A percentile compares a stretch with the other conserved stretches of the same genome.
Conservation (phyloP, 2,329 filamentous ascomycete genomes). For the Beauveria rudraprayagi region DNA sequence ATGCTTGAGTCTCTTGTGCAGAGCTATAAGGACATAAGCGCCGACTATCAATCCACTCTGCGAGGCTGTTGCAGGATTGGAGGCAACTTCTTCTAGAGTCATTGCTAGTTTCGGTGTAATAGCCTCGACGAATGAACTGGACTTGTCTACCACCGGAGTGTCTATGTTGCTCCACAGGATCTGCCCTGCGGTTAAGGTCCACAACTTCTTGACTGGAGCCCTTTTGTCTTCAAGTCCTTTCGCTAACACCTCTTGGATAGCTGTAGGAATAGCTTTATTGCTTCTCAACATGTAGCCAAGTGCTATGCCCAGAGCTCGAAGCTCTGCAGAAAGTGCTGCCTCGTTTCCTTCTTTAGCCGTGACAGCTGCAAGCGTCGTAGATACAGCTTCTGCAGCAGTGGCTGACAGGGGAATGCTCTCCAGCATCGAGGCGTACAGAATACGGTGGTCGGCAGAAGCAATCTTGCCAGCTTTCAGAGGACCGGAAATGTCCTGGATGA, state of each 20-base stretch:
- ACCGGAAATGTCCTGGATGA: conserved; percentile 67
- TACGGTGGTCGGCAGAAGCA: conserved; percentile 74
- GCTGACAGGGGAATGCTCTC: conserved; percentile 52
- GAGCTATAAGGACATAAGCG: conserved; percentile 64
- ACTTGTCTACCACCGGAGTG: conserved; percentile 38
- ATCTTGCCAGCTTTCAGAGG: conserved; percentile 81
- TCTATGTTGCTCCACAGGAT: conserved; percentile 52
- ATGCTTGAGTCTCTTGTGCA: conserved; percentile 48
- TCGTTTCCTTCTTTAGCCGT: conserved; percentile 86
- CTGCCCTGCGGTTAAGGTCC: conserved; percentile 68
- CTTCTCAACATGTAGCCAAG: conserved; percentile 54
- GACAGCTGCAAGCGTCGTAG: conserved; percentile 56
- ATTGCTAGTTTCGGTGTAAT: conserved; percentile 51
- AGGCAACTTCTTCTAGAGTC: conserved; percentile 66
- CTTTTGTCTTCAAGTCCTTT: conserved; percentile 88
- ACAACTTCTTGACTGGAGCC: conserved; percentile 64
- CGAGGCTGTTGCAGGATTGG: conserved; percentile 69
- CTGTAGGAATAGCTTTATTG: conserved; percentile 53
- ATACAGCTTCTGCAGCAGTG: conserved; percentile 57
- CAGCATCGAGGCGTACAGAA: conserved; percentile 76
- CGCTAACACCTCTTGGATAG: conserved; percentile 59
- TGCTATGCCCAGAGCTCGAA: conserved; percentile 61
- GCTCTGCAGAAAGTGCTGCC: conserved; percentile 66
- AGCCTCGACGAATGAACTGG: conserved; percentile 44
- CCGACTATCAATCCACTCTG: conserved; percentile 78